Conservation (phyloP, 257 asterid genomes). For the Avicennia marina region DNA sequence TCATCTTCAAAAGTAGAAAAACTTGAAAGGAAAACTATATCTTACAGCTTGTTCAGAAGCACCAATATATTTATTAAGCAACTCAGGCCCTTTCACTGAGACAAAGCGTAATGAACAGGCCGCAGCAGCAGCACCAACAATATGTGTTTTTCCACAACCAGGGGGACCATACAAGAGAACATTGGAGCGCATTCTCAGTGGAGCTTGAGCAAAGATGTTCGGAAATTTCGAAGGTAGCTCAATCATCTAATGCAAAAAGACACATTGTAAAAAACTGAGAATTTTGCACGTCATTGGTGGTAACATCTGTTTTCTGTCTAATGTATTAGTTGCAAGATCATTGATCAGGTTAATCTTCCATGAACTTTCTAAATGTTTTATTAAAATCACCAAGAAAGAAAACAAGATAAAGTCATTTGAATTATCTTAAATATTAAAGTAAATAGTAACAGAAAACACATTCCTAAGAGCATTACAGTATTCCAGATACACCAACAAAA, state of each 20-base stretch:
- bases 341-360: background rate
- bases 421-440: background rate
- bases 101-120: conserved; percentile 92
- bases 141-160: conserved; percentile 98
- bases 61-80: conserved; percentile 93
- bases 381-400: conserved; percentile 8
- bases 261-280: no score
- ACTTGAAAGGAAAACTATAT: conserved; percentile 12
- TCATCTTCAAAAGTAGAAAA: conserved; percentile 7
- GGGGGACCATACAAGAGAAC: conserved; percentile 98
- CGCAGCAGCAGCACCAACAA: conserved; percentile 97
- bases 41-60: conserved; percentile 99
- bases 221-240: conserved; percentile 94
- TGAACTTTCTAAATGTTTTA: background rate
- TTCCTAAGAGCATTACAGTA: background rate
- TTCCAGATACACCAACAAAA: background rate
- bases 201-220: conserved; percentile 78
- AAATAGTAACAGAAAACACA: background rate
- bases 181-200: conserved; percentile 90
- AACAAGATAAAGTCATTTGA: background rate
- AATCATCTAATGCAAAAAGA: conserved; percentile 48
- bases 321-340: background rate
- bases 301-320: background rate
- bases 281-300: no score
- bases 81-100: conserved; percentile 97